Evolutionary conservation across 768 basidiomycete species (phyloP), one percentile per base, ranked within the genome.

Genomic region (Phanerochaete sordida): DNA sequence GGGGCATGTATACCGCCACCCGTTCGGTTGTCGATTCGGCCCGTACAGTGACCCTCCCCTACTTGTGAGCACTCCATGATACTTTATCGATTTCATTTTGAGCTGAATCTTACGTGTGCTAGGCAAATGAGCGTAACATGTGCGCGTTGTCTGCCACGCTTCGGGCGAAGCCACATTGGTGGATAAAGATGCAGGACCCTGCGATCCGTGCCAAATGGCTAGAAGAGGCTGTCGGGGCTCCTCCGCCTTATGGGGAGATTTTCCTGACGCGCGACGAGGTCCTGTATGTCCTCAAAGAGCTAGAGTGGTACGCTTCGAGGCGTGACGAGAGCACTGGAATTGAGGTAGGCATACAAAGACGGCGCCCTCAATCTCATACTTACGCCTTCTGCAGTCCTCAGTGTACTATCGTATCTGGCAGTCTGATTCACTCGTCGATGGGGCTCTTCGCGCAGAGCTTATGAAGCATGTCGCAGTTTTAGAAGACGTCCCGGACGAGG

Each of bases 401-500:
- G 26, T 49, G n/a, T 49, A 23, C 47, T 26, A 49, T 24, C n/a
- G 47, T 5, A 49, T 24, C 26, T 49, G 48, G 48, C 48, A 50
- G 27, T 56, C 55, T 4, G 27, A 45, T 21, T 12, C 16, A 15
- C 39, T 56, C 15, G 39, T 56, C 26, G 37, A 37, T 7, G 55
- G 44, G 7, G 24, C n/a, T n/a, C n/a, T 45, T 39, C 27, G 4
- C 15, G 13, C 19, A 2, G 37, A 21, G 19, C 55, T 56, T 12
- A n/a, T 28, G 7, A 16, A 39, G 7, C 33, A 37, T 19, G 43
- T 56, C 2, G 37, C n/a, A 19, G 21, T 2, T 8, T 75, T 80
- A 30, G 77, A 81, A 60, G 62, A 71, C 47, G 69, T 77, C 4
- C 72, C 75, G 0, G 74, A 72, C 4, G 67, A 67, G 0, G 27